Conservation (phyloP, 805 yeast species). For the Starmerella bacillaris region DNA sequence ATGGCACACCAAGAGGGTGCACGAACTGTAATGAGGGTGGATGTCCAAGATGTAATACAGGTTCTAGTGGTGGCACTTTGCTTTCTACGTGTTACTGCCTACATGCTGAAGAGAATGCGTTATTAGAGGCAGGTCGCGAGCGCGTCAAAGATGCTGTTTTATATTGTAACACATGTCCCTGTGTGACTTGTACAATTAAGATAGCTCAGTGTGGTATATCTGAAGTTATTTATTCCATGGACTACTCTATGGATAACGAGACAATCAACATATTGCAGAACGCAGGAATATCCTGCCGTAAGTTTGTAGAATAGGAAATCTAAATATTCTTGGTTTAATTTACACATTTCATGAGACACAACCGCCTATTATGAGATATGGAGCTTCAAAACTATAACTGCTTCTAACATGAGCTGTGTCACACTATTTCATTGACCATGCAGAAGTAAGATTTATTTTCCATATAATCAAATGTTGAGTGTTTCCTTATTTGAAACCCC, state of each 20-base stretch:
- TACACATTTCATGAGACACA: too few species aligned
- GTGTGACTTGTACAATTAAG: slow-evolving; percentile 87
- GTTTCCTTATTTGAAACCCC: too few species aligned
- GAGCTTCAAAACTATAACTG: too few species aligned
- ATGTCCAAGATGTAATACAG: slow-evolving; percentile 62
- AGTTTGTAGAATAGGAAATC: too few species aligned
- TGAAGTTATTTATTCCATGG: slow-evolving; percentile 84
- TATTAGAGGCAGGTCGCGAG: slow-evolving; percentile 84
- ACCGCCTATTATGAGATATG: too few species aligned
- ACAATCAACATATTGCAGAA: slow-evolving; percentile 52
- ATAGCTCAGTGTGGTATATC: slow-evolving; percentile 81
- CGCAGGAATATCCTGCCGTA: slow-evolving; percentile 59
- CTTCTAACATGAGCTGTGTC: too few species aligned
- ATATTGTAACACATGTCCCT: slow-evolving; percentile 93
- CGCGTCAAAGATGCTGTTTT: slow-evolving; percentile 41
- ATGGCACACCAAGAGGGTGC: slow-evolving; percentile 86
- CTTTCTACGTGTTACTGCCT: slow-evolving; percentile 76
- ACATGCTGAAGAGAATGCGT: slow-evolving; percentile 95
- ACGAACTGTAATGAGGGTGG: slow-evolving; percentile 92
- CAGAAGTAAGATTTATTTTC: too few species aligned
- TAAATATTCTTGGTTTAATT: too few species aligned
- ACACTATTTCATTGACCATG: too few species aligned
- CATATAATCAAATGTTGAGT: too few species aligned
- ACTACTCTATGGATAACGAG: slow-evolving; percentile 78
- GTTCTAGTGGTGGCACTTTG: slow-evolving; percentile 44